phyloP scores from a whole-genome alignment of 2,329 filamentous ascomycete species.

The Talaromyces marneffei region DNA sequence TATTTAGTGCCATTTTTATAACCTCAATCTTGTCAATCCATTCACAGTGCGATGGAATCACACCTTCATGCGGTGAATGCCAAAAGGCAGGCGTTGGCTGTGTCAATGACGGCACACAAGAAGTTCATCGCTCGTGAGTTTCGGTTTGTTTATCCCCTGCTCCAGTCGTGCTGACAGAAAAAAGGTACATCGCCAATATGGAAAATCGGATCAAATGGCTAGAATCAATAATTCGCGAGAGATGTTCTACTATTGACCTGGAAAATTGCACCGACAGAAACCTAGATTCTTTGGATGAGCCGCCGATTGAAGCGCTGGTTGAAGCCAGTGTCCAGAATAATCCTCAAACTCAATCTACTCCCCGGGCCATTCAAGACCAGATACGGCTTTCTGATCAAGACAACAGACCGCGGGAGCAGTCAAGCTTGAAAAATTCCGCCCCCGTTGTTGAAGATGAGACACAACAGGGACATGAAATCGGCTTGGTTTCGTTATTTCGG shows the following conservation, averaged over 20 bases:
- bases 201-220: conserved; percentile 44
- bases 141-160: not conserved
- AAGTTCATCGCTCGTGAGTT: conserved; percentile 40
- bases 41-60: conserved; percentile 41
- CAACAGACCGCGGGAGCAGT: not conserved
- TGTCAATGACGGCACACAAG: conserved; percentile 42
- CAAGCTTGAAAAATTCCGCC: not conserved
- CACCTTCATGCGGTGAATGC: conserved; percentile 42
- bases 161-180: not conserved
- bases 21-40: not conserved
- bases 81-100: conserved; percentile 39
- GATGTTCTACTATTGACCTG: conserved; percentile 42
- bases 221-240: conserved; percentile 40
- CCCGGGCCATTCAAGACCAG: not conserved
- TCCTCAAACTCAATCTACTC: not conserved
- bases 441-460: not conserved
- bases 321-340: not conserved
- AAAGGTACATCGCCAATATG: conserved; percentile 34
- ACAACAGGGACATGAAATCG: conserved; percentile 46
- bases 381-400: not conserved
- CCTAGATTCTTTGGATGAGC: conserved; percentile 15
- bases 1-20: not conserved
- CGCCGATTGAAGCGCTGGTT: not conserved
- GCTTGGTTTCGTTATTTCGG: conserved; percentile 45
- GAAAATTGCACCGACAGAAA: conserved; percentile 18